phyloP scores from a whole-genome alignment of 495 filamentous ascomycete genomes.

The Lichenothelia convexa region DNA sequence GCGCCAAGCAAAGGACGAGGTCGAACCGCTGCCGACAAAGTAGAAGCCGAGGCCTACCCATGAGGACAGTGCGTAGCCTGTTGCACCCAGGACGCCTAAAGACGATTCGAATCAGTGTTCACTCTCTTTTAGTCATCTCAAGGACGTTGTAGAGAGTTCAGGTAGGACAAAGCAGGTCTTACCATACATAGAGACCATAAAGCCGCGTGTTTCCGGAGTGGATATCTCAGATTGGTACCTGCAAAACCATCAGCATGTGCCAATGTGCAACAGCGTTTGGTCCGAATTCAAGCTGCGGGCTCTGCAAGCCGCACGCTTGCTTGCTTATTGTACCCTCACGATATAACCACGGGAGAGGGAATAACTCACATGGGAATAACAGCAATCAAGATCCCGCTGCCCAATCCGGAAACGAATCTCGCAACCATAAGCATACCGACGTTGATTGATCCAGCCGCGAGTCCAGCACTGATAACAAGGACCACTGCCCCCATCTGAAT shows the following conservation, averaged over 20 bases:
- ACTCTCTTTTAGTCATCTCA: no score
- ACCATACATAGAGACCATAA: conserved; percentile 13
- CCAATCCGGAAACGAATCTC: conserved; percentile 29
- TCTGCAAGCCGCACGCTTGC: no score
- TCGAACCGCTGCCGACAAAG: conserved; percentile 7
- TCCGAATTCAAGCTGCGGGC: no score
- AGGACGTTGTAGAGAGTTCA: no score
- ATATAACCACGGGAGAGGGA: no score
- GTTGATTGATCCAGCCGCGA: conserved; percentile 25
- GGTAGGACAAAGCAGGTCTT: no score
- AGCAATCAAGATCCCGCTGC: conserved; percentile 23
- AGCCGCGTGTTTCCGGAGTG: conserved; percentile 10
- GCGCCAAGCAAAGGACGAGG: conserved; percentile 7
- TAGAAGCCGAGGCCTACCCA: conserved; percentile 12
- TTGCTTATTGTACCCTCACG: no score
- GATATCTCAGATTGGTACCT: conserved; percentile 14
- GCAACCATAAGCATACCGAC: conserved; percentile 31
- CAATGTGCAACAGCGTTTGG: no score
- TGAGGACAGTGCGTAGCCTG: conserved; percentile 8
- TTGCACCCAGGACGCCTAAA: conserved; percentile 14
- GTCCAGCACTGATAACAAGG: conserved; percentile 26
- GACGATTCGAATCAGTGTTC: no score
- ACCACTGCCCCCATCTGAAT: conserved; percentile 29
- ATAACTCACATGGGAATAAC: background rate
- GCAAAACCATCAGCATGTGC: no score